Conservation (phyloP, 106 monocot species). For the Hemerocallis citrina region DNA sequence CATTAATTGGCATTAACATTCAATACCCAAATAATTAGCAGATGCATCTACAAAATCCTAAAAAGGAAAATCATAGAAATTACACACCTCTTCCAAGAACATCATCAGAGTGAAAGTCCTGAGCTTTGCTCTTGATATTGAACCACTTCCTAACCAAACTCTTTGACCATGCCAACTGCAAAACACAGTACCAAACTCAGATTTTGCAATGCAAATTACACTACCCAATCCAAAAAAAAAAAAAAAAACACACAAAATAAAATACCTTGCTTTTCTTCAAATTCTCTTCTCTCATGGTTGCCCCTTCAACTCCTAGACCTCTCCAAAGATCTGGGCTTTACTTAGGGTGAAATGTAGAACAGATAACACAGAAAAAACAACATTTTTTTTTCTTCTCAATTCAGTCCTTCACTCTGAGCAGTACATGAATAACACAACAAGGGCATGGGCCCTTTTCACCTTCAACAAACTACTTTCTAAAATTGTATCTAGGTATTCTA, state of each 20-base stretch:
- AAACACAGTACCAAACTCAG: background rate
- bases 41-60: too few species aligned
- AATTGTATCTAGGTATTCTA: background rate
- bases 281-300: constrained; percentile 74
- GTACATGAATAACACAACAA: too few species aligned
- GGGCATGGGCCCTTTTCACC: background rate
- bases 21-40: background rate
- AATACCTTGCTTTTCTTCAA: constrained; percentile 77
- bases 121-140: constrained; percentile 64
- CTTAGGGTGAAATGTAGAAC: constrained; percentile 5
- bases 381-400: too few species aligned
- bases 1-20: background rate
- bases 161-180: constrained; percentile 82
- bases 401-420: too few species aligned
- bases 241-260: too few species aligned
- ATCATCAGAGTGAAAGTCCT: constrained; percentile 65
- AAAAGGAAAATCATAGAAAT: background rate
- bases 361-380: background rate
- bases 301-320: constrained; percentile 6
- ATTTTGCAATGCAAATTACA: too few species aligned
- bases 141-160: constrained; percentile 70
- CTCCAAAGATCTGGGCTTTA: constrained; percentile 1
- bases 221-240: too few species aligned
- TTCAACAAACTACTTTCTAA: background rate
- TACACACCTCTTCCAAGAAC: constrained; percentile 36